Conservation (phyloP, 306 rosid species). For the Vigna trinervia region DNA sequence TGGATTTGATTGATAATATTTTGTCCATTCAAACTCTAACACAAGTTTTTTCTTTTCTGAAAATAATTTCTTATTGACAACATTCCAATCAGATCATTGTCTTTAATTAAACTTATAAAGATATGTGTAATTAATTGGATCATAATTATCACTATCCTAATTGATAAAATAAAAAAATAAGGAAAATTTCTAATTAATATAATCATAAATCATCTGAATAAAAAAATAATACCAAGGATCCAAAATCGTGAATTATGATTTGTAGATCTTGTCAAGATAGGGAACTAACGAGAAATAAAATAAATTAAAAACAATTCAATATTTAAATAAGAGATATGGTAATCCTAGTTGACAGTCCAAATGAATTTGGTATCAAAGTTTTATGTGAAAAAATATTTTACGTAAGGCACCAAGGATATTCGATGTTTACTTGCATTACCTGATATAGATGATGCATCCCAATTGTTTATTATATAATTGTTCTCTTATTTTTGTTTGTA, state of each 20-base stretch:
- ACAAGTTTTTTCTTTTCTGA: too few species aligned
- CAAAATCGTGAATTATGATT: neutral
- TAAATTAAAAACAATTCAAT: neutral
- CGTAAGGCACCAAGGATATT: too few species aligned
- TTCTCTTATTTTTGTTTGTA: too few species aligned
- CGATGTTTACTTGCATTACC: too few species aligned
- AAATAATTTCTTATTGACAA: neutral
- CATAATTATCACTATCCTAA: neutral
- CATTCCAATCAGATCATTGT: neutral
- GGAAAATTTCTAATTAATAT: neutral
- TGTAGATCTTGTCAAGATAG: neutral
- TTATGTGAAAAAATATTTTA: too few species aligned
- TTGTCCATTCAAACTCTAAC: too few species aligned
- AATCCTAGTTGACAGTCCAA: too few species aligned
- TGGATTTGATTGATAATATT: too few species aligned
- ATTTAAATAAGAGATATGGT: neutral
- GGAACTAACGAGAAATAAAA: neutral
- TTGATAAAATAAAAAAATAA: neutral
- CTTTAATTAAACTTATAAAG: too few species aligned
- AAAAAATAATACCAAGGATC: too few species aligned
- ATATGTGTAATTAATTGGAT: neutral
- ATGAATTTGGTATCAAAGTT: too few species aligned
- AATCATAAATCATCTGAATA: neutral
- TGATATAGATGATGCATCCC: neutral
- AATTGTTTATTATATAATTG: neutral